Base-by-base conservation (phyloP, 768 basidiomycete species). In the Mycena chlorophos region DNA sequence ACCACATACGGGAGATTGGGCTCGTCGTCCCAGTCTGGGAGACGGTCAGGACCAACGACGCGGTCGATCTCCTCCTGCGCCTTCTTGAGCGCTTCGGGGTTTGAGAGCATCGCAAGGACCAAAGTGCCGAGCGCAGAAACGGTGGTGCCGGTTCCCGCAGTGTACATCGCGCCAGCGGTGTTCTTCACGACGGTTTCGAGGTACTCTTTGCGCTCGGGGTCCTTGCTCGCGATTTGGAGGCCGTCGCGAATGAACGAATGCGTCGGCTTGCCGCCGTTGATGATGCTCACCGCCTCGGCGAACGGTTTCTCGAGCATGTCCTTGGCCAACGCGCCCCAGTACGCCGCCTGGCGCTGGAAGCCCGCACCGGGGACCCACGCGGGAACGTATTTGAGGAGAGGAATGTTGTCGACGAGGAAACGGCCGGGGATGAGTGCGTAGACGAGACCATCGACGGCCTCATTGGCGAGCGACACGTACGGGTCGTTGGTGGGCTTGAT, bases 291-390 rank as follows among this genome's bases (percentile, higher is more conserved):
- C 3, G 75, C 71, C 27, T 68, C 67, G 5, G 64, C 54, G 49
- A 74, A 80, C 0, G 79, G 79, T 12, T 68, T 62, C 30, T 76
- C 70, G 16, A 72, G 63, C 71, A 77, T 74, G 17, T 72, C 66
- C 5, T 68, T 54, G 22, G 71, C 66, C 12, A 72, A 62, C 22
- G 56, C 64, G 26, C 68, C 68, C 62, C 74, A 72, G 31, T 63
- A 48, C 25, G 66, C 64, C 1, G 78, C 78, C 40, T 65, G 69
- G 38, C 65, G 69, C 56, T 79, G 71, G 63, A 78, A 81, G 26
- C 72, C 73, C 5, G 76, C 73, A 0, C 80, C 80, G 27, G 79
- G 78, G 14, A 79, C 40, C 78, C 79, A 81, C 3, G 39, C 47
- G 0, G 54, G 52, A 20, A 55, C 54, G 37, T 55, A 59, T 58